Percentiles rank a stretch among this genome's conserved stretches.
Conservation (phyloP, 805 yeast genomes). For the Cephaloascus albidus region DNA sequence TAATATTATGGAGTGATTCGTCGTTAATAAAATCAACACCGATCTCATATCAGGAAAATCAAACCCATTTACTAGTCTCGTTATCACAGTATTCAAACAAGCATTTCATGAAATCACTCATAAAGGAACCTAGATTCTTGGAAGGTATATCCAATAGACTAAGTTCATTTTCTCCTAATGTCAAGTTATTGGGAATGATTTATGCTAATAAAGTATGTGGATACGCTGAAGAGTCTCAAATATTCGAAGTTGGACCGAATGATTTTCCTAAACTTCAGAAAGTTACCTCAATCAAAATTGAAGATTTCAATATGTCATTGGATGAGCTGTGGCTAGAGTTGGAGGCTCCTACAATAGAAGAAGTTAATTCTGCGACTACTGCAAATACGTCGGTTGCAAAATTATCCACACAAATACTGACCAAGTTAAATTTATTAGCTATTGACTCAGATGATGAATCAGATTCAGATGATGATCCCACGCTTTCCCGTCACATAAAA, state of each 20-base stretch:
- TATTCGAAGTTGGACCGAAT: slow-evolving; percentile 17
- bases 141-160: slow-evolving; percentile 44
- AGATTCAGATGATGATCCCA: slow-evolving; percentile 48
- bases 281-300: slow-evolving; percentile 1
- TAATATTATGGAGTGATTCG: slow-evolving; percentile 25
- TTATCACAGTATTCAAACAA: slow-evolving; percentile 14
- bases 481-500: slow-evolving; percentile 21
- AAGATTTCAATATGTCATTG: background rate
- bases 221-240: slow-evolving; percentile 15
- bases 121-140: slow-evolving; percentile 31
- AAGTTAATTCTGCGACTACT: slow-evolving; percentile 12
- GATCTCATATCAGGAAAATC: slow-evolving; percentile 29
- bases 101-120: slow-evolving; percentile 14
- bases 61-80: slow-evolving; percentile 38
- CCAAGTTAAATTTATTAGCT: slow-evolving; percentile 17
- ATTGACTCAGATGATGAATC: slow-evolving; percentile 21
- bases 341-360: slow-evolving; percentile 4
- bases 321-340: slow-evolving; percentile 3
- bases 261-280: slow-evolving; percentile 8
- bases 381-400: no score
- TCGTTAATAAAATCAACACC: slow-evolving; percentile 28
- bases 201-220: slow-evolving; percentile 44
- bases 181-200: slow-evolving; percentile 45
- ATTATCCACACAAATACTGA: slow-evolving; percentile 6
- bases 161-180: slow-evolving; percentile 33